phyloP scores from a whole-genome alignment of 1,139 yeast species.

The Yamadazyma epiphylla region DNA sequence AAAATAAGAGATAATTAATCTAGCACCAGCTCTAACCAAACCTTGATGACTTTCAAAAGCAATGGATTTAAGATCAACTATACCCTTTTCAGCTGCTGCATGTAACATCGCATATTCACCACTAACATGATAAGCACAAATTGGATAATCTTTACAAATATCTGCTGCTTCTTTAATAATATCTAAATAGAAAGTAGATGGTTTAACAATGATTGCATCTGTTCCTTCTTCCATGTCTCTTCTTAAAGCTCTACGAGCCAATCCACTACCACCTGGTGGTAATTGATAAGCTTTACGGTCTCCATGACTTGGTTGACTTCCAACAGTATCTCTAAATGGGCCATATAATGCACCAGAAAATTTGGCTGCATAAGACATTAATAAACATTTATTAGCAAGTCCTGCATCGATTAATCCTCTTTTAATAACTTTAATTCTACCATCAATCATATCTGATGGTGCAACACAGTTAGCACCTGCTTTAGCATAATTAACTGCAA shows the following conservation, averaged over 20 bases:
- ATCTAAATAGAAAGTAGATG: slow-evolving; percentile 95
- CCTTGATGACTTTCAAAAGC: slow-evolving; percentile 94
- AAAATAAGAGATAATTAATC: slow-evolving; percentile 84
- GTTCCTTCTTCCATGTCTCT: slow-evolving; percentile 93
- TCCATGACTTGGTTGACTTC: slow-evolving; percentile 84
- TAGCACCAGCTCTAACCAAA: slow-evolving; percentile 92
- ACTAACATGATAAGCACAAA: slow-evolving; percentile 94
- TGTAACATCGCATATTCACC: slow-evolving; percentile 98
- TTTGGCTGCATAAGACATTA: slow-evolving; percentile 93
- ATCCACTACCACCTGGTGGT: slow-evolving; percentile 89
- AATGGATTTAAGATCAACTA: slow-evolving; percentile 80
- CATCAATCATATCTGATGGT: slow-evolving; percentile 98
- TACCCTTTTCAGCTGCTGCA: slow-evolving; percentile 96
- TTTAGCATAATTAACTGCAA: slow-evolving; percentile 89
- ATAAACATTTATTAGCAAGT: slow-evolving; percentile 81
- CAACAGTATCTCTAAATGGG: slow-evolving; percentile 97
- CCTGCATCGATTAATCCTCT: slow-evolving; percentile 78
- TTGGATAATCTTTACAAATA: slow-evolving; percentile 78
- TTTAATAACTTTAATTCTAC: slow-evolving; percentile 86
- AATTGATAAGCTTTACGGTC: slow-evolving; percentile 91
- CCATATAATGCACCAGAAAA: slow-evolving; percentile 91
- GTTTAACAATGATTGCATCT: slow-evolving; percentile 92
- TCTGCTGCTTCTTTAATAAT: slow-evolving; percentile 83
- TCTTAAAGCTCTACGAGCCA: slow-evolving; percentile 84
- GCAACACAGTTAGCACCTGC: slow-evolving; percentile 97